These are phyloP conservation scores for Wakefieldia striispora DNA, from an alignment of 768 basidiomycete genomes.

Conservation along the genomic window DNA sequence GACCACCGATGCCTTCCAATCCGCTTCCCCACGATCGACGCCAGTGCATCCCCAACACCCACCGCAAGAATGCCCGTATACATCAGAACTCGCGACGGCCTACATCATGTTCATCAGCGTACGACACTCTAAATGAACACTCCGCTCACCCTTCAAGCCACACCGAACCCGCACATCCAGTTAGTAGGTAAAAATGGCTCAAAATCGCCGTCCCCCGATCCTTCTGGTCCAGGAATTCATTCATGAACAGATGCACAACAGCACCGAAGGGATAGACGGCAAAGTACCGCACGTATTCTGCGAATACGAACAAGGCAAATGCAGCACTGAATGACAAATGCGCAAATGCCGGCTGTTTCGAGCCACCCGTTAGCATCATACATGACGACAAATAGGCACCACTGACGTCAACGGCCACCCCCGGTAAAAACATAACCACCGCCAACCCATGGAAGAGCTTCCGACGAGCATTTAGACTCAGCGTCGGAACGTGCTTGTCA, in stretches of 20 bases:
- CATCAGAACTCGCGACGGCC: conserved; percentile 50
- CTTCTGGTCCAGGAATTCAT: conserved; percentile 94
- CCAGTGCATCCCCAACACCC: conserved; percentile 93
- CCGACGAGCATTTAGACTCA: conserved; percentile 86
- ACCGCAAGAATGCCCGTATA: conserved; percentile 88
- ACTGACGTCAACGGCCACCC: conserved; percentile 88
- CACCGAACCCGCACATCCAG: conserved; percentile 89
- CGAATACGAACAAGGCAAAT: conserved; percentile 92
- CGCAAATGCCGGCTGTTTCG: conserved; percentile 85
- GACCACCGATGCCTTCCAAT: conserved; percentile 85
- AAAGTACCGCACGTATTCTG: conserved; percentile 98
- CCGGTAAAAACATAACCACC: conserved; percentile 95
- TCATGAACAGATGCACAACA: conserved; percentile 91
- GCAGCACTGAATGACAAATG: conserved; percentile 94
- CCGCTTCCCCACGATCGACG: conserved; percentile 88
- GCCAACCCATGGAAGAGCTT: conserved; percentile 98
- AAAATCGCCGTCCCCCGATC: conserved; percentile 95
- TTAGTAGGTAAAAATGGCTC: conserved; percentile 95
- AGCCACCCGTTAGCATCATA: conserved; percentile 13
- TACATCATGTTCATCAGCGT: conserved; percentile 20
- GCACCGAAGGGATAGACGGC: conserved; percentile 97
- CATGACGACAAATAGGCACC: conserved; percentile 5
- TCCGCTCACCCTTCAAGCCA: conserved; percentile 90
- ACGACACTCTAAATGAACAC: background rate
- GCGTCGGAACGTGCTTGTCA: conserved; percentile 85